Evolutionary conservation across 1,284 basidiomycete species (phyloP).

Genomic region (Heterobasidion irregulare): DNA sequence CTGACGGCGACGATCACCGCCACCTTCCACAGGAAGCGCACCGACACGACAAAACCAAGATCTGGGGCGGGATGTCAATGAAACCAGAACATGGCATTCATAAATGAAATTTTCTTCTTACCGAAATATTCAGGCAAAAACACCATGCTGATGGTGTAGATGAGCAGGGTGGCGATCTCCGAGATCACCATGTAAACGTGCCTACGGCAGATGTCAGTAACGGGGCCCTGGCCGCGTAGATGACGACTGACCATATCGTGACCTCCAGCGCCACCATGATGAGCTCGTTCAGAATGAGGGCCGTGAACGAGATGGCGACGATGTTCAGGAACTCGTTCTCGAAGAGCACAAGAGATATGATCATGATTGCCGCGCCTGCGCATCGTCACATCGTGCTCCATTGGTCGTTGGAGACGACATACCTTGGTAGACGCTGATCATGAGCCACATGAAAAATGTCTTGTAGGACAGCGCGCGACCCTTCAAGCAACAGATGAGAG

Average conservation of each 20-base stretch:
- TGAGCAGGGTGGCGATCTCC: constrained; percentile 80
- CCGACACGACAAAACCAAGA: constrained; percentile 84
- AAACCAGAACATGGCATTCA: neutral
- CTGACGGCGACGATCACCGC: constrained; percentile 92
- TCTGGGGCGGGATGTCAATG: constrained; percentile 39
- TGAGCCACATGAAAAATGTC: constrained; percentile 97
- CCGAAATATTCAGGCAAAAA: constrained; percentile 98
- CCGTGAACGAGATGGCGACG: constrained; percentile 96
- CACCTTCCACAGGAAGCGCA: constrained; percentile 92
- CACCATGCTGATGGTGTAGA: constrained; percentile 89
- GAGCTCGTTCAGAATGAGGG: constrained; percentile 92
- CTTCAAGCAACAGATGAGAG: constrained; percentile 29
- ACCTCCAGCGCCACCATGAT: constrained; percentile 99
- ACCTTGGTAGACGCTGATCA: constrained; percentile 98
- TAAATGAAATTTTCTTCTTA: constrained; percentile 20
- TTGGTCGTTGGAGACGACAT: constrained; percentile 8
- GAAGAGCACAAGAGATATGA: constrained; percentile 92
- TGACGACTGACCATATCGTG: constrained; percentile 75
- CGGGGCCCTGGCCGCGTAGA: constrained; percentile 1
- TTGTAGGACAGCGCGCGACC: constrained; percentile 90
- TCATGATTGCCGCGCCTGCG: constrained; percentile 94
- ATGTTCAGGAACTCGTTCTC: constrained; percentile 98
- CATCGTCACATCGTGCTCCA: neutral
- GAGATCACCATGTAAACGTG: constrained; percentile 95
- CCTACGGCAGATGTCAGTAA: constrained; percentile 37